A percentile compares a stretch with the other conserved stretches of the same genome.
These are phyloP conservation scores for Penicillium simplicissimum DNA, from an alignment of 495 filamentous ascomycete species.

Conservation along the genomic window DNA sequence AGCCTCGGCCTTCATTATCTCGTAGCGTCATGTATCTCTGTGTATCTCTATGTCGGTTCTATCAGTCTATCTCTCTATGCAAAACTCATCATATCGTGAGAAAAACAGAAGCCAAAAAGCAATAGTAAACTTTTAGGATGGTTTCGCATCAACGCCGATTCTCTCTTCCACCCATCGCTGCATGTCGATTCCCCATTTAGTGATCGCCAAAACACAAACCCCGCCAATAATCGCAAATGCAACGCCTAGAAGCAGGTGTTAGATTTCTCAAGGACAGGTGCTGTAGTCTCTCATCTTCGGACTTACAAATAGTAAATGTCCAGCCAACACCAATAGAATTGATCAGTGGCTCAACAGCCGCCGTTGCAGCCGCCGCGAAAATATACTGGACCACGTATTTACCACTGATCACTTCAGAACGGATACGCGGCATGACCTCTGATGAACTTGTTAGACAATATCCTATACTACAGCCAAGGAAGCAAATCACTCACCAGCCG, in stretches of 20 bases:
- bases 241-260: slow-evolving; percentile 28
- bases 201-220: slow-evolving; percentile 34
- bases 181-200: slow-evolving; percentile 46
- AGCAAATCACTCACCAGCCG: slow-evolving; percentile 57
- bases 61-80: slow-evolving; percentile 10
- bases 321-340: slow-evolving; percentile 67
- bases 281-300: neutral
- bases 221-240: slow-evolving; percentile 38
- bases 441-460: slow-evolving; percentile 1
- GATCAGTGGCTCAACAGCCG: slow-evolving; percentile 64
- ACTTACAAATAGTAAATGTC: slow-evolving; percentile 50
- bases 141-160: slow-evolving; percentile 24
- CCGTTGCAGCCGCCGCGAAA: slow-evolving; percentile 64
- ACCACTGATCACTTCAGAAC: slow-evolving; percentile 68
- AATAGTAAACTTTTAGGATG: slow-evolving; percentile 5
- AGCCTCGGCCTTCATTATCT: slow-evolving; percentile 1
- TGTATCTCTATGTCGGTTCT: slow-evolving; percentile 7
- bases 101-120: slow-evolving; percentile 1
- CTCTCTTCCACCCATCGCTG: slow-evolving; percentile 42
- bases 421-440: slow-evolving; percentile 48
- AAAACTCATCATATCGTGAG: neutral
- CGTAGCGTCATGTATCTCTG: slow-evolving; percentile 1
- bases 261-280: neutral
- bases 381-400: slow-evolving; percentile 74
- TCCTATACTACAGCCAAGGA: neutral